Evolutionary conservation across 2,329 filamentous ascomycete genomes (phyloP).

Genomic region (Apiospora aurea): DNA sequence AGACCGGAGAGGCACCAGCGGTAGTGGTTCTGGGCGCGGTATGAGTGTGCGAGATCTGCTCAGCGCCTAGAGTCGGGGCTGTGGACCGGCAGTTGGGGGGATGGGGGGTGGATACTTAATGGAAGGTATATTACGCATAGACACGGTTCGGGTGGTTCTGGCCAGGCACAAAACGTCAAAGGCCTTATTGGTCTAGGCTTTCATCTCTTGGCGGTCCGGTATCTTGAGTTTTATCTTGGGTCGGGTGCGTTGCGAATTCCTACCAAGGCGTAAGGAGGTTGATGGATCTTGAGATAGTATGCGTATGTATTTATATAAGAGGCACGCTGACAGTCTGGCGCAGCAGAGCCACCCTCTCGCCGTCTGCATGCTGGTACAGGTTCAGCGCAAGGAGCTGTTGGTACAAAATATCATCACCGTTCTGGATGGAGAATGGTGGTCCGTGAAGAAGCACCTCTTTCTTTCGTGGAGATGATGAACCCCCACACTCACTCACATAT

Average conservation of each 20-base stretch:
- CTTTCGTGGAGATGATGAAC: not conserved
- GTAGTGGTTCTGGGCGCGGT: conserved; percentile 44
- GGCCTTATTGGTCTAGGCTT: not conserved
- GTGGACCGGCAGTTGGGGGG: not conserved
- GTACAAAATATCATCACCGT: not conserved
- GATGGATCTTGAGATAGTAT: not conserved
- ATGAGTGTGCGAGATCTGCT: conserved; percentile 64
- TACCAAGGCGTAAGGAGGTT: not conserved
- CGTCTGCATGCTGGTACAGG: not conserved
- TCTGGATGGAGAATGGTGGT: not conserved
- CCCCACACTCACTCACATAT: not conserved
- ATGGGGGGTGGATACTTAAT: not conserved
- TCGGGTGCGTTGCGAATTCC: not conserved
- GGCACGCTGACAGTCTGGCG: not conserved
- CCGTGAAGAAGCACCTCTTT: not conserved
- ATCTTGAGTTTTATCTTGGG: not conserved
- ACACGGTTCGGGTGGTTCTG: not conserved
- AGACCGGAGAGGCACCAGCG: conserved; percentile 67
- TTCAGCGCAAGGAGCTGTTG: not conserved
- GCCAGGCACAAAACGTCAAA: not conserved
- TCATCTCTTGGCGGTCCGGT: not conserved
- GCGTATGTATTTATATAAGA: not conserved
- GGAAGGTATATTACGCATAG: not conserved
- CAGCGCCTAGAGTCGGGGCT: conserved; percentile 48
- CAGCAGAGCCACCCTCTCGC: not conserved